Base-by-base conservation (phyloP, 441 rosid species). In the Capsella rubella region DNA sequence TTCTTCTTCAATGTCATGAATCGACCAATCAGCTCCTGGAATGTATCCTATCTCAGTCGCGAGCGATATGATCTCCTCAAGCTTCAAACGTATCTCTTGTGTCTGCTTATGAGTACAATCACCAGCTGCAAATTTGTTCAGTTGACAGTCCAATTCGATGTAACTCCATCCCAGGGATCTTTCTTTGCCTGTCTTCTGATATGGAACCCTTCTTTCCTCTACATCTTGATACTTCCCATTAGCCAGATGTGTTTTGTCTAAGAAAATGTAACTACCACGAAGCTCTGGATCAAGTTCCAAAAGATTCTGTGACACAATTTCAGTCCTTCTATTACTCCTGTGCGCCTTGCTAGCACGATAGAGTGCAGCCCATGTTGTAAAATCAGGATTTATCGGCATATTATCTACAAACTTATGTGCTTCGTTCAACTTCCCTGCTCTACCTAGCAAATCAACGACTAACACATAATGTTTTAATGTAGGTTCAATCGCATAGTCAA, bases 1-100 rank as follows among this genome's bases (percentile, higher is more conserved):
- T 76, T 90, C 95, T 78, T 82, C 88, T 81, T 88, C 89, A 64
- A 85, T 85, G 59, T 87, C 80, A 79, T 85, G 88, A 64, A 85
- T 80, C n/a, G 78, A 86, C 83, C 83, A 83, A 64, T 83, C 92
- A 43, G 84, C 81, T 76, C 84, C 88, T 55, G 86, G 89, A 78
- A 55, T 67, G 74, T 88, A 87, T 53, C 93, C 96, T 29, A 42
- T 81, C 72, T 60, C 70, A 59, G 57, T 73, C 42, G 87, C 85
- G 18, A 76, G 80, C 42, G 74, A 64, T 54, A 78, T 65, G 74
- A 85, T 80, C 66, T 86, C 88, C 29, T 81, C 82, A 27, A 88
- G 71, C 77, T 90, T 87, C 56, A 65, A 28, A 40, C 76, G 64
- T 62, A 84, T 78, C 43, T 78, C 86, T 72, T 74, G 77, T 35